Base-by-base conservation (phyloP, 352 stramenopile species). In the Pelagophyceae sp. region DNA sequence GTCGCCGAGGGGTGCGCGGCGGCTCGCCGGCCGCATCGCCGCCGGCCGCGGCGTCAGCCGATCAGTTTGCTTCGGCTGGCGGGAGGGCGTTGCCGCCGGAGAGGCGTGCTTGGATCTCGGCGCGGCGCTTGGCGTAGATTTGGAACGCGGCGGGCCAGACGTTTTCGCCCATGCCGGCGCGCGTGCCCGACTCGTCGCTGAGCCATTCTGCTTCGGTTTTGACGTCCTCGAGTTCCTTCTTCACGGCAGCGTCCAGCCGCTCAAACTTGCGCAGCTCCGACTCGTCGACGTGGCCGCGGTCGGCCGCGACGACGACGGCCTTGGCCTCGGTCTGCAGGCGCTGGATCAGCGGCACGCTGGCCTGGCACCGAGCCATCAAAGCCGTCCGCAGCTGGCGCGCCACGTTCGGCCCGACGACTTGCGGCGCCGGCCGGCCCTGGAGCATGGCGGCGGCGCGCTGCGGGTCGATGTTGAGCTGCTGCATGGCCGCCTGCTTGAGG, bases 181-280 rank as follows among this genome's bases (percentile, higher is more conserved):
- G 33, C 15, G 2, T 74, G 33, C 67, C 67, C 3, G 67, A 20
- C 19, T 74, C 38, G 31, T 74, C 67, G 31, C 35, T 31, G 33
- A 74, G 67, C 67, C 67, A 74, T 25, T 74, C 38, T 23, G 67
- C 67, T n/a, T 74, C 67, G 1, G 2, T 11, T 37, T 74, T 74
- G 11, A 74, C 67, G 6, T 17, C 67, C 2, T 74, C 67, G 3
- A 74, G 51, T 27, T 74, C 67, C 33, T 31, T 1, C 35, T 74
- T 74, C 25, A 74, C 67, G 38, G 1, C 25, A n/a, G 33, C 23
- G 38, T 74, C 67, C 15, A 74, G 6, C 1, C 17, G 17, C 35
- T 31, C 15, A 37, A 74, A 74, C 17, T 20, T 25, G 25, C 11
- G 0, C 5, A 54, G 1, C 1, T 74, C 67, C 0, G 20, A 1